Evolutionary conservation across 495 filamentous ascomycete genomes (phyloP).

Genomic region (Glarea lozoyensis): DNA sequence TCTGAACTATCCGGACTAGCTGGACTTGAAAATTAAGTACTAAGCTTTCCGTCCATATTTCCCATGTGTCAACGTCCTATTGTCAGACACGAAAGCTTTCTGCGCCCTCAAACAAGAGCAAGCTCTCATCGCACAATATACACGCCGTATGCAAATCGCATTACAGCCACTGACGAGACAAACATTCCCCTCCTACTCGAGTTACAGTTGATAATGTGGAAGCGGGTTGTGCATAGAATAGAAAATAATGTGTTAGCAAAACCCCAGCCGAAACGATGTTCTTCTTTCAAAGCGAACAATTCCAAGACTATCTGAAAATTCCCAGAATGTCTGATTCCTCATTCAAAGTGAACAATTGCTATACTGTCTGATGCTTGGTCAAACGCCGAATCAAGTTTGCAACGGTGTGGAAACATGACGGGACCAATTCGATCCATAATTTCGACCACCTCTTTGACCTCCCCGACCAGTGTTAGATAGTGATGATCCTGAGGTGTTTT

Average conservation of each 20-base stretch:
- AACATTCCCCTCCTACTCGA: constrained; percentile 14
- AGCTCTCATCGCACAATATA: constrained; percentile 12
- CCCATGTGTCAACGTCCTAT: constrained; percentile 1
- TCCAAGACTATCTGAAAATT: background rate
- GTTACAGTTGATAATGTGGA: constrained; percentile 17
- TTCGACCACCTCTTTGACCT: constrained; percentile 10
- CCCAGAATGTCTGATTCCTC: too few relatives aligned
- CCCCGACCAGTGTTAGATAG: constrained; percentile 12
- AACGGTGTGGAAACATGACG: constrained; percentile 16
- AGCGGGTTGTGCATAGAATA: constrained; percentile 12
- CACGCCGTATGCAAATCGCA: constrained; percentile 18
- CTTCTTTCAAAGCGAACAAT: background rate
- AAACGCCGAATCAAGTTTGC: constrained; percentile 18
- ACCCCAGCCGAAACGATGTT: background rate
- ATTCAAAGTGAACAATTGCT: too few relatives aligned
- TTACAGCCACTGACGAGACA: constrained; percentile 16
- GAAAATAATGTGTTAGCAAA: constrained; percentile 2
- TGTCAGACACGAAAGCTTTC: constrained; percentile 8
- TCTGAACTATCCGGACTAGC: constrained; percentile 3
- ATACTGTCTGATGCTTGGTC: background rate
- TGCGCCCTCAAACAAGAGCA: constrained; percentile 8
- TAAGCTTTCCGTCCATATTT: constrained; percentile 3
- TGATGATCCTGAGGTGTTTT: constrained; percentile 11
- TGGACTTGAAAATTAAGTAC: constrained; percentile 2
- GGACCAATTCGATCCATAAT: constrained; percentile 14